phyloP scores from a whole-genome alignment of 495 filamentous ascomycete species.

The Penicillium goetzii region DNA sequence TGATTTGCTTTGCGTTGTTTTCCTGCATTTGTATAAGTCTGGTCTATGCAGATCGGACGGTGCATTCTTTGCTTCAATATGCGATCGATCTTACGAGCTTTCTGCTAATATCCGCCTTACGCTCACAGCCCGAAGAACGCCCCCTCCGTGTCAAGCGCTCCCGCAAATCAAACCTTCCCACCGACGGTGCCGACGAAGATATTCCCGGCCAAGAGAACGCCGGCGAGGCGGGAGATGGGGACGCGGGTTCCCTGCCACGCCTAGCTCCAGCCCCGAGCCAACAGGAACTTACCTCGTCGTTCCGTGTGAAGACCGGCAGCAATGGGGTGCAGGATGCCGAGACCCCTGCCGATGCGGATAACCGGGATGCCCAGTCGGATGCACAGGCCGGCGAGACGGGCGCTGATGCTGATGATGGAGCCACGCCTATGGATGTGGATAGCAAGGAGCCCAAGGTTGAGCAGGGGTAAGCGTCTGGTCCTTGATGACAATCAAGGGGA shows the following conservation, averaged over 20 bases:
- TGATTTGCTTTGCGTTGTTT: background rate
- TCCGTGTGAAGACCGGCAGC: constrained; percentile 42
- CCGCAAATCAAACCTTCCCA: constrained; percentile 49
- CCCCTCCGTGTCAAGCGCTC: constrained; percentile 86
- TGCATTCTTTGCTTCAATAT: background rate
- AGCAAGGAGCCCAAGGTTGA: constrained; percentile 41
- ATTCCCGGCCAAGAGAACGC: constrained; percentile 27
- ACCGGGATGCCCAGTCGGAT: constrained; percentile 23
- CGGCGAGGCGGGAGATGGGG: constrained; percentile 23
- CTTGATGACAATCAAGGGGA: background rate
- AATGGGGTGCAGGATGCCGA: constrained; percentile 38
- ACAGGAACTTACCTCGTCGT: constrained; percentile 47
- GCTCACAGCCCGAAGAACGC: constrained; percentile 82
- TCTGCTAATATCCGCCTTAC: background rate
- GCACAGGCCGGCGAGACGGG: constrained; percentile 26
- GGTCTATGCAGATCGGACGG: background rate
- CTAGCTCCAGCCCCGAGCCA: constrained; percentile 47
- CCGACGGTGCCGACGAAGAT: constrained; percentile 33
- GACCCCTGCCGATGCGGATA: constrained; percentile 29
- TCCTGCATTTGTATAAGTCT: background rate
- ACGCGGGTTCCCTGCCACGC: constrained; percentile 37
- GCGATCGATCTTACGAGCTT: background rate
- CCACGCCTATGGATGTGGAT: constrained; percentile 51
- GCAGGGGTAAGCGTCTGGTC: constrained; percentile 16
- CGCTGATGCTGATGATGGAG: constrained; percentile 35